Conservation (phyloP, 1,284 basidiomycete genomes). For the Athelia sp. region DNA sequence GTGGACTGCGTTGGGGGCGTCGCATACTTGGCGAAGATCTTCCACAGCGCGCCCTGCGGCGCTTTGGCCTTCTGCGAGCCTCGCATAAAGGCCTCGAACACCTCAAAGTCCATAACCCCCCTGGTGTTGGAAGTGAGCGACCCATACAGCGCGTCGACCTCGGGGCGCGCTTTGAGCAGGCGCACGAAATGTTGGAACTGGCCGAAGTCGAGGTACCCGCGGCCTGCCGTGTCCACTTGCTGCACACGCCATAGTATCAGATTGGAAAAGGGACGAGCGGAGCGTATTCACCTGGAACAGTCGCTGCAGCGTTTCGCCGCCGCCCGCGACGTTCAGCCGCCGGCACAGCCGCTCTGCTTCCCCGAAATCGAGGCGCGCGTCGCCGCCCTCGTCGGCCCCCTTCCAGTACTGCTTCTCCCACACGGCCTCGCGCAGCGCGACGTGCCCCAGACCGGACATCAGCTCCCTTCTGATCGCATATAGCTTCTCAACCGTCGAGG, state of each 20-base stretch:
- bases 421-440: constrained; percentile 62
- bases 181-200: constrained; percentile 88
- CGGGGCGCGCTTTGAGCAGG: constrained; percentile 77
- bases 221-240: constrained; percentile 66
- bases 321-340: constrained; percentile 70
- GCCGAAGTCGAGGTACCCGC: constrained; percentile 73
- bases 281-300: constrained; percentile 57
- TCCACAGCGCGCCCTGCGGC: constrained; percentile 41
- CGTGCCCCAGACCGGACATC: constrained; percentile 62
- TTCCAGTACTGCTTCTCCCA: constrained; percentile 88
- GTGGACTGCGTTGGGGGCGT: neutral
- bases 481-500: constrained; percentile 53
- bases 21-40: constrained; percentile 51
- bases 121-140: constrained; percentile 37
- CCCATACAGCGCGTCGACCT: constrained; percentile 69
- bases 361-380: constrained; percentile 65
- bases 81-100: constrained; percentile 66
- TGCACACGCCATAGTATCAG: constrained; percentile 21
- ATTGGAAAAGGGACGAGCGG: neutral
- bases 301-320: constrained; percentile 53
- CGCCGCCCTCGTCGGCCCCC: constrained; percentile 57
- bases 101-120: constrained; percentile 44
- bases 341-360: constrained; percentile 76
- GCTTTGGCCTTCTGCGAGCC: constrained; percentile 70
- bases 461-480: constrained; percentile 60